A percentile compares a stretch with the other conserved stretches of the same genome.
Evolutionary conservation across 2,329 filamentous ascomycete species (phyloP).

Genomic region (Epichloe coenophiala): DNA sequence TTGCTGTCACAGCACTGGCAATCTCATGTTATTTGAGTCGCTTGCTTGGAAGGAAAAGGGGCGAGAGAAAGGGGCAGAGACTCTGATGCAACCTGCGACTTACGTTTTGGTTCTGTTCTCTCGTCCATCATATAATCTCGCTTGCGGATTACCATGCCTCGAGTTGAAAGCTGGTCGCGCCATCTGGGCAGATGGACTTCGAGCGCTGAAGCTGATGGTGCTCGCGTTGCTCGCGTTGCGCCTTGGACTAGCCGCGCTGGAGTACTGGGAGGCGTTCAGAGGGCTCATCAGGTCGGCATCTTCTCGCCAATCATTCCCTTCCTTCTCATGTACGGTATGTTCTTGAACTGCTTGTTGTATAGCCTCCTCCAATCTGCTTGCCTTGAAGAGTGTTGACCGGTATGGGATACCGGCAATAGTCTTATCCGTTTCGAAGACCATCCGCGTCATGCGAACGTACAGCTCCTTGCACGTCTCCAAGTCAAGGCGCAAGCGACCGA

Average conservation of each 20-base stretch:
- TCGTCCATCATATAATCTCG: constrained; percentile 73
- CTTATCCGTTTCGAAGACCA: constrained; percentile 97
- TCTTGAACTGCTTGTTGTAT: constrained; percentile 81
- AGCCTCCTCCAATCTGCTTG: constrained; percentile 85
- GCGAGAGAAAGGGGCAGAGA: background rate
- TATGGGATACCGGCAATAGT: constrained; percentile 93
- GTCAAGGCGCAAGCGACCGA: constrained; percentile 80
- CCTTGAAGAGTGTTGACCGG: constrained; percentile 89
- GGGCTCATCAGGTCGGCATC: constrained; percentile 25
- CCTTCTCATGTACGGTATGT: constrained; percentile 64
- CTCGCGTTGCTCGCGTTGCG: constrained; percentile 70
- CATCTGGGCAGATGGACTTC: constrained; percentile 44
- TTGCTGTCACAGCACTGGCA: constrained; percentile 69
- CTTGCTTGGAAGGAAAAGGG: too few relatives aligned
- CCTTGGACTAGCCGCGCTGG: constrained; percentile 32
- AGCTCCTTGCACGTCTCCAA: constrained; percentile 95
- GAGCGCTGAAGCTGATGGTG: constrained; percentile 65
- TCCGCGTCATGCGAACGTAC: constrained; percentile 85
- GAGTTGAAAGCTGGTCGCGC: constrained; percentile 37
- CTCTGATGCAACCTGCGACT: constrained; percentile 22
- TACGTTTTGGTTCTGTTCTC: constrained; percentile 85
- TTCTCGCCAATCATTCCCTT: constrained; percentile 61
- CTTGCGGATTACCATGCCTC: constrained; percentile 70
- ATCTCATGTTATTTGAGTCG: background rate
- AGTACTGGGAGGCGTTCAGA: constrained; percentile 26